These are phyloP conservation scores for Clarireedia homoeocarpa DNA, from an alignment of 2,329 filamentous ascomycete genomes.

Conservation along the genomic window DNA sequence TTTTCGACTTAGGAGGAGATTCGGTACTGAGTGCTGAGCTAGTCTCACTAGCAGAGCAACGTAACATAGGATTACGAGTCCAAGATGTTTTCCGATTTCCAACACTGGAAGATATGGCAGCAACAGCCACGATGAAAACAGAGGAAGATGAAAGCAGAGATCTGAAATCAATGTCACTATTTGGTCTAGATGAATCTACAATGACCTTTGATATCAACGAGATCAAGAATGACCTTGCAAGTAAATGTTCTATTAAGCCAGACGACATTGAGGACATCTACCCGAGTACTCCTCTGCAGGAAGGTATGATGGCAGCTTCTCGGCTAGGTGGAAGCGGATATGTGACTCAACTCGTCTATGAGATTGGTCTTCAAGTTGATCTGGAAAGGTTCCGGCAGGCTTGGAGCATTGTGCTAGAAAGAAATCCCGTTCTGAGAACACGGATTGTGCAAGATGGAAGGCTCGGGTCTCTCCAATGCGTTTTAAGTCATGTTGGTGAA, in stretches of 20 bases:
- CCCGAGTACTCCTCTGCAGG: not conserved
- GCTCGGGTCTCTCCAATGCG: not conserved
- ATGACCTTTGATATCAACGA: not conserved
- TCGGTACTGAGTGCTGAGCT: not conserved
- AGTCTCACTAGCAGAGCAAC: not conserved
- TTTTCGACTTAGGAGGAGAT: not conserved
- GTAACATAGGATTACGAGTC: not conserved
- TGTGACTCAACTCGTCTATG: not conserved
- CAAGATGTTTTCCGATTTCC: not conserved
- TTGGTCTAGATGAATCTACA: not conserved
- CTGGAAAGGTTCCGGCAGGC: not conserved
- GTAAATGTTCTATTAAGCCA: not conserved
- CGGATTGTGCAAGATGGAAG: not conserved
- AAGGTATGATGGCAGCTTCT: not conserved
- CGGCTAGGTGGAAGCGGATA: not conserved
- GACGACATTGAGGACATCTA: not conserved
- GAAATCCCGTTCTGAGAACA: not conserved
- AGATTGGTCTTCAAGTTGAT: not conserved
- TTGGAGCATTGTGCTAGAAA: not conserved
- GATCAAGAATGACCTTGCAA: not conserved
- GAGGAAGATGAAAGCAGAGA: not conserved
- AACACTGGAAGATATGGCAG: not conserved
- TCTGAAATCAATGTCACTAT: not conserved
- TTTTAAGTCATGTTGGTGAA: not conserved
- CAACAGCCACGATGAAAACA: not conserved